Evolutionary conservation across 2,329 filamentous ascomycete genomes (phyloP).

Genomic region (Colletotrichum navitas): DNA sequence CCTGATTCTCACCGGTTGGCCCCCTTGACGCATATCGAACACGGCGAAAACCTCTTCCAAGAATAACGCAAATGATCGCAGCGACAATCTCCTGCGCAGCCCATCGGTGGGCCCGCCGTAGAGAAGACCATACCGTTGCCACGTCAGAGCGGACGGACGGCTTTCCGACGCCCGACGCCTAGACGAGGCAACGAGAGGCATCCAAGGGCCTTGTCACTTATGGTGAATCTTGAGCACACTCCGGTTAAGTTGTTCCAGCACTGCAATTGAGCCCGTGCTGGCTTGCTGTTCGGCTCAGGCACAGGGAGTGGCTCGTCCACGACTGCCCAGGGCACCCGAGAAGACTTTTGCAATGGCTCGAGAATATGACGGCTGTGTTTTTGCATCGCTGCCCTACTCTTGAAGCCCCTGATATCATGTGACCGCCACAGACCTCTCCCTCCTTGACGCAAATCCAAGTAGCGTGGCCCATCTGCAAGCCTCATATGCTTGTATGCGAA

Average conservation of each 20-base stretch:
- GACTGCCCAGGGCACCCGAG: neutral
- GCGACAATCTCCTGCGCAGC: neutral
- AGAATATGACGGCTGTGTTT: no score
- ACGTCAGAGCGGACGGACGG: neutral
- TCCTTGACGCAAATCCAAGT: no score
- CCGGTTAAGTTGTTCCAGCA: neutral
- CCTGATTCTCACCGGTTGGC: neutral
- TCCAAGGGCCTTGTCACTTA: no score
- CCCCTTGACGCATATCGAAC: neutral
- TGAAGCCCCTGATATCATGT: neutral
- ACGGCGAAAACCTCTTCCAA: neutral
- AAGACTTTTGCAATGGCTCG: no score
- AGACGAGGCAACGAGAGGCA: no score
- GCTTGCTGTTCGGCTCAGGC: neutral
- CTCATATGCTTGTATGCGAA: neutral
- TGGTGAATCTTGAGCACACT: no score
- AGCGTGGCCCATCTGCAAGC: neutral
- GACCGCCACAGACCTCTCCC: neutral
- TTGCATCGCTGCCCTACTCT: neutral
- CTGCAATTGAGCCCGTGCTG: neutral
- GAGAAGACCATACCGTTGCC: neutral
- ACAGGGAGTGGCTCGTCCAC: neutral
- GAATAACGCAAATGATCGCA: neutral
- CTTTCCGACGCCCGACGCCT: no score
- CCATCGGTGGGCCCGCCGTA: neutral